A percentile compares a stretch with the other conserved stretches of the same genome.
Conservation (phyloP, 148 eudicot genomes). For the Fagopyrum tataricum region DNA sequence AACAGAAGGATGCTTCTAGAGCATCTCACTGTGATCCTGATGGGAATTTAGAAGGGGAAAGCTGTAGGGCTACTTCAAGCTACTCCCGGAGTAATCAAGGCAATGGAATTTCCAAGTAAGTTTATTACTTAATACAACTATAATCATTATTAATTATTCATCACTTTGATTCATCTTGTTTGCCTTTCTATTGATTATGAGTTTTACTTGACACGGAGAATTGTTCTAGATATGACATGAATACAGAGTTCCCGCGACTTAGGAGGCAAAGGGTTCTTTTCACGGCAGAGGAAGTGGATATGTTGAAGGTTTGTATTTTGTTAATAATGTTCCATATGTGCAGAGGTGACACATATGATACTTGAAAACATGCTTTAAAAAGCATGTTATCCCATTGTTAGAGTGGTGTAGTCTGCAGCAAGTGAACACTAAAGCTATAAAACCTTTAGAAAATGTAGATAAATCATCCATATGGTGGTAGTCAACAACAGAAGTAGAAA, state of each 20-base stretch:
- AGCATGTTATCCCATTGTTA: too few species aligned
- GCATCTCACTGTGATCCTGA: not conserved
- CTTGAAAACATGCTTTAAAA: too few species aligned
- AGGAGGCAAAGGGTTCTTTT: too few species aligned
- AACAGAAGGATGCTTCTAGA: not conserved
- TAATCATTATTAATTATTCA: not conserved
- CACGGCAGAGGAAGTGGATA: not conserved
- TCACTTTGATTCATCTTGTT: constrained; percentile 20
- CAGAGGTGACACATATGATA: not conserved
- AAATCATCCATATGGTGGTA: too few species aligned
- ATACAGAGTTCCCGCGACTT: too few species aligned
- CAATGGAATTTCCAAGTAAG: constrained; percentile 11
- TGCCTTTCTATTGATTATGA: not conserved
- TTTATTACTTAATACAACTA: not conserved
- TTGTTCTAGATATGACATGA: not conserved
- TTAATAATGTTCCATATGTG: not conserved
- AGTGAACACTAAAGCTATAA: not conserved
- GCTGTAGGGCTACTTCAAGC: not conserved
- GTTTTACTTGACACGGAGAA: not conserved
- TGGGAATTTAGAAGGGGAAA: not conserved
- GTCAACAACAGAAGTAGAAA: too few species aligned
- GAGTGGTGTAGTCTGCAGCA: not conserved
- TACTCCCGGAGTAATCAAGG: not conserved
- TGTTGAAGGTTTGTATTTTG: constrained; percentile 6
- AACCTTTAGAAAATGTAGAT: too few species aligned